Evolutionary conservation across 2,329 filamentous ascomycete genomes (phyloP).

Genomic region (Colletotrichum neosansevieriae): DNA sequence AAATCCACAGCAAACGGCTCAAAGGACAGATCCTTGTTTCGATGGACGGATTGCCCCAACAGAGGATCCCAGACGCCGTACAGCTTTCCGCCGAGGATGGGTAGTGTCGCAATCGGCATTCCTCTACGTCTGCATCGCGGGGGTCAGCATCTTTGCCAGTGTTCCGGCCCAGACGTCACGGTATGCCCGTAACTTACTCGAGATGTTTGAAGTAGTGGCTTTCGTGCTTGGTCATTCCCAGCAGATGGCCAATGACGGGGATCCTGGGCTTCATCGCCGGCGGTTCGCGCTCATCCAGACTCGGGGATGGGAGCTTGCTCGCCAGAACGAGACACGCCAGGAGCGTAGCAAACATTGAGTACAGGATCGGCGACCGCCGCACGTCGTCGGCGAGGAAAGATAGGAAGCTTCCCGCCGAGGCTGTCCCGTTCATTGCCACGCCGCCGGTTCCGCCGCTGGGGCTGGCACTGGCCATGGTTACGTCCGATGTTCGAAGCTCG

Average conservation of each 20-base stretch:
- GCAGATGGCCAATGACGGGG: conserved; percentile 60
- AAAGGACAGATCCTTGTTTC: conserved; percentile 56
- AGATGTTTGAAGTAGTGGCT: conserved; percentile 53
- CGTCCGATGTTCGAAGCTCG: background rate
- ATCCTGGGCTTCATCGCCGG: conserved; percentile 55
- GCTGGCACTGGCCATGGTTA: background rate
- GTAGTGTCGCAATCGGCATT: conserved; percentile 56
- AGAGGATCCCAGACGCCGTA: conserved; percentile 58
- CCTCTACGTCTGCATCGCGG: conserved; percentile 42
- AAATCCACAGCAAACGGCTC: conserved; percentile 55
- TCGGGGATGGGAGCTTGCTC: conserved; percentile 6
- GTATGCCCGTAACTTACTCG: conserved; percentile 47
- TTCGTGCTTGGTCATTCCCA: conserved; percentile 55
- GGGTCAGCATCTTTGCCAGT: background rate
- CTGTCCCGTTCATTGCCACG: conserved; percentile 16
- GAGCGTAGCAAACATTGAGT: background rate
- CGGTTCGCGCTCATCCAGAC: conserved; percentile 54
- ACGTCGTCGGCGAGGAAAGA: background rate
- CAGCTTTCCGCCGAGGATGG: conserved; percentile 56
- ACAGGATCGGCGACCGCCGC: conserved; percentile 12
- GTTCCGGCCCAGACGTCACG: too few species aligned
- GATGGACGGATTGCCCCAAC: conserved; percentile 54
- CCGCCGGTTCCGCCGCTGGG: background rate
- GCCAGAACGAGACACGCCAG: conserved; percentile 7
- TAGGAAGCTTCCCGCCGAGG: conserved; percentile 13